Evolutionary conservation across 371 early-diverging fungal species (phyloP), one percentile per base, ranked within the genome.

Genomic region (Parasitella parasitica): DNA sequence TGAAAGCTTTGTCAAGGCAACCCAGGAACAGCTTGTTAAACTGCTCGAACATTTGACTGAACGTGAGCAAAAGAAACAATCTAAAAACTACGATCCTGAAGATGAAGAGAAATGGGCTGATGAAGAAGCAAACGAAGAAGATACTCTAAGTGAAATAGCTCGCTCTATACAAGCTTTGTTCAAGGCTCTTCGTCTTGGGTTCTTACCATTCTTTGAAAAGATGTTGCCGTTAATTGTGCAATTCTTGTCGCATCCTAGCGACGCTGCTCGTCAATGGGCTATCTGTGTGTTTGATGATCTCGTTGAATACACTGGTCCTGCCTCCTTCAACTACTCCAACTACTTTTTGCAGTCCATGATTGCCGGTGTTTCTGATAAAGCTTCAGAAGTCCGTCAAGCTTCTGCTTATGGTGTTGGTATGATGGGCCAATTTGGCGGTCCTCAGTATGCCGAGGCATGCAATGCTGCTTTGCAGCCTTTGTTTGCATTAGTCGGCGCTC

Each of bases 321-420:
- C 78, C 20, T 91, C 95, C 22, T 86, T 77, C 75, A 73, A 78
- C 50, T 93, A 90, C 69, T 85, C 87, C 43, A 78, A 71, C 26
- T 86, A 86, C 64, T 95, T 96, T 76, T 77, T 90, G 66, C 82
- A 84, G 53, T 71, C 70, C 51, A 76, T 92, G 74, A 66, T 91
- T 15, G 75, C 80, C 61, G 82, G 88, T 12, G 59, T 95, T 4
- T 66, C 79, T n/a, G 91, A 89, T 58, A 69, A 84, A 34, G 80
- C 81, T 48, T 49, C 76, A 0, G 92, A 95, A 62, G 87, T 97
- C 28, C 89, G 95, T 32, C 97, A 98, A 81, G 90, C 96, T 11
- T 91, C 95, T 22, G 90, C 93, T 13, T 98, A 94, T 72, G 97
- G 97, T 64, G 78, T 95, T 38, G 97, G 97, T 59, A 81, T 95